These are phyloP conservation scores for Acarospora socialis DNA, from an alignment of 2,329 filamentous ascomycete species.

Conservation along the genomic window DNA sequence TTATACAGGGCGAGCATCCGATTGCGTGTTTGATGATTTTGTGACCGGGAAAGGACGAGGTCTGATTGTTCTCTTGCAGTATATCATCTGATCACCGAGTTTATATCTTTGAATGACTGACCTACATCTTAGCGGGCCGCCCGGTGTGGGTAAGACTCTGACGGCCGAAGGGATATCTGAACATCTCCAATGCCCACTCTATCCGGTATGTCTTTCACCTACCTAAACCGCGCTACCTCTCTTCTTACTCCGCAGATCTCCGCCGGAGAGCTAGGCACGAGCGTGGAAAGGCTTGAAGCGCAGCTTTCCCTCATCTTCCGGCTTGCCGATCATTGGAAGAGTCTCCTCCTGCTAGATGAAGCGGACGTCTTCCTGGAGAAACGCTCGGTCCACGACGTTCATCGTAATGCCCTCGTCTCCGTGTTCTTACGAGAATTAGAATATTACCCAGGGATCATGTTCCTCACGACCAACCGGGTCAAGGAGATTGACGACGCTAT, in stretches of 20 bases:
- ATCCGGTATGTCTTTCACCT: slow-evolving; percentile 11
- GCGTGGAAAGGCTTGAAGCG: slow-evolving; percentile 14
- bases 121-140: slow-evolving; percentile 11
- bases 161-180: slow-evolving; percentile 22
- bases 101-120: slow-evolving; percentile 2
- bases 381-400: slow-evolving; percentile 1
- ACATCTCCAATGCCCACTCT: slow-evolving; percentile 18
- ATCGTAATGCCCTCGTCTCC: slow-evolving; percentile 13
- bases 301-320: slow-evolving; percentile 17
- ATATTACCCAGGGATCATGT: slow-evolving; percentile 10
- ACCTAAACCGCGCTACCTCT: background rate
- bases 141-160: slow-evolving; percentile 22
- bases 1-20: slow-evolving; percentile 4
- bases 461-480: slow-evolving; percentile 11
- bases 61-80: slow-evolving; percentile 18
- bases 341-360: slow-evolving; percentile 24
- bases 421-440: slow-evolving; percentile 9
- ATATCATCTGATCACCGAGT: slow-evolving; percentile 5
- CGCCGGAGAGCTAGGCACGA: slow-evolving; percentile 7
- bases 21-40: slow-evolving; percentile 17
- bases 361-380: slow-evolving; percentile 8
- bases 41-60: slow-evolving; percentile 23
- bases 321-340: slow-evolving; percentile 17
- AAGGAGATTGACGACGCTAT: slow-evolving; percentile 9
- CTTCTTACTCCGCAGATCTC: background rate